Evolutionary conservation across 2,329 filamentous ascomycete species (phyloP).

Genomic region (Claviceps sp.): DNA sequence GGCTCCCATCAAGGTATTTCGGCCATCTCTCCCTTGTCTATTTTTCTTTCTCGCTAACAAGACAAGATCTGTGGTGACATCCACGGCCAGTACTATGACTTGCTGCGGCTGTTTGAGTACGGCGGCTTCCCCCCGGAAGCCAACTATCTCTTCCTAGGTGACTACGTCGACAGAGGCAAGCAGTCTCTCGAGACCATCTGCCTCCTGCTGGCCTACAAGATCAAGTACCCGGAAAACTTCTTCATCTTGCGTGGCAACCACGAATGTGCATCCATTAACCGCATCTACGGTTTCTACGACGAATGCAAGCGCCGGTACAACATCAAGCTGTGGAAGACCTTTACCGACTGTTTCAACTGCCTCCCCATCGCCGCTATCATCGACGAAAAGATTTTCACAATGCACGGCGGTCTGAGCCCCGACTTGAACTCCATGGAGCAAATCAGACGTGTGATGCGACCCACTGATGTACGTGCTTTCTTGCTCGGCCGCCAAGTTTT

Average conservation of each 20-base stretch:
- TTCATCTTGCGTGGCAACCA: slow-evolving; percentile 98
- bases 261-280: slow-evolving; percentile 97
- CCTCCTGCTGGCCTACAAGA: slow-evolving; percentile 94
- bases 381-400: slow-evolving; percentile 99
- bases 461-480: slow-evolving; percentile 75
- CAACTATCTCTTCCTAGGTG: slow-evolving; percentile 98
- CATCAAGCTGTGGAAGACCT: slow-evolving; percentile 99
- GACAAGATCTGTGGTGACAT: slow-evolving; percentile 94
- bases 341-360: slow-evolving; percentile 99
- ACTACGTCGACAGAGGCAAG: slow-evolving; percentile 98
- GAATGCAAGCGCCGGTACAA: slow-evolving; percentile 99
- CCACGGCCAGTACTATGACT: slow-evolving; percentile 97
- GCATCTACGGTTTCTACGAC: slow-evolving; percentile 99
- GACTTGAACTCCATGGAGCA: slow-evolving; percentile 99
- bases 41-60: not conserved
- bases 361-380: slow-evolving; percentile 97
- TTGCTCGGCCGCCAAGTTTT: not conserved
- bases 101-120: slow-evolving; percentile 94
- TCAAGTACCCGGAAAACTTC: slow-evolving; percentile 99
- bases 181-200: slow-evolving; percentile 98
- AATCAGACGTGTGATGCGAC: slow-evolving; percentile 96
- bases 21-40: not conserved
- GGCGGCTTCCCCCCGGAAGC: slow-evolving; percentile 96
- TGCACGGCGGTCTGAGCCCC: slow-evolving; percentile 95
- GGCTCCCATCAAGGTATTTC: slow-evolving; percentile 87